Evolutionary conservation across 306 rosid species (phyloP).

Genomic region (Alnus rubra): DNA sequence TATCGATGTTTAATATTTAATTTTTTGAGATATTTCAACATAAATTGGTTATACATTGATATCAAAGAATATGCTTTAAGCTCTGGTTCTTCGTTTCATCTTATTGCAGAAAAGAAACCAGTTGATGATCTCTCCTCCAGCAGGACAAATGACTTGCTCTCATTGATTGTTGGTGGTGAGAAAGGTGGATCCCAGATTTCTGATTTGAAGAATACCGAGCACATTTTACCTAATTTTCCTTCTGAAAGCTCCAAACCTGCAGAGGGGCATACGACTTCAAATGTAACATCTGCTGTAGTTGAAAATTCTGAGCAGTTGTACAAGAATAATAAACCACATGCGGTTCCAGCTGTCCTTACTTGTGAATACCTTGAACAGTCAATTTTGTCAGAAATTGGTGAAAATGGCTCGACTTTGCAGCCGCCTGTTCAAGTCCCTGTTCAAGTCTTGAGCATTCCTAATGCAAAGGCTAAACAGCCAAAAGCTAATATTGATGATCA

Average conservation of each 20-base stretch:
- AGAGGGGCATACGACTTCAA: constrained; percentile 38
- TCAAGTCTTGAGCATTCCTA: constrained; percentile 45
- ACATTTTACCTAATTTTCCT: constrained; percentile 41
- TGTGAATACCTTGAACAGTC: constrained; percentile 97
- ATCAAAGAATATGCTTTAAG: constrained; percentile 17
- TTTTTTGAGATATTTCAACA: constrained; percentile 25
- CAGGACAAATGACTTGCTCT: constrained; percentile 73
- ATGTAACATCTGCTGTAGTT: constrained; percentile 33
- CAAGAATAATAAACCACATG: constrained; percentile 57
- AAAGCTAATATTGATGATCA: constrained; percentile 55
- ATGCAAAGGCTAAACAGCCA: constrained; percentile 46
- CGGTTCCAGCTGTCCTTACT: constrained; percentile 71
- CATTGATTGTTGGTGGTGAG: constrained; percentile 78
- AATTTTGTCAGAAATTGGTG: constrained; percentile 69
- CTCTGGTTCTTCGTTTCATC: constrained; percentile 15
- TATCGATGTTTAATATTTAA: constrained; percentile 18
- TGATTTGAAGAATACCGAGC: constrained; percentile 40
- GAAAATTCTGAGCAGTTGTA: constrained; percentile 44
- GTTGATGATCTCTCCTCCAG: constrained; percentile 48
- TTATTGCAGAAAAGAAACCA: constrained; percentile 66
- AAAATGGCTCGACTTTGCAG: constrained; percentile 39
- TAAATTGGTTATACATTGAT: constrained; percentile 14
- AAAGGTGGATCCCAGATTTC: constrained; percentile 49
- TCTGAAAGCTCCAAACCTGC: constrained; percentile 48
- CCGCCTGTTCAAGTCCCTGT: constrained; percentile 42